Evolutionary conservation across 352 stramenopile species (phyloP).

Genomic region (Phytophthora quininea): DNA sequence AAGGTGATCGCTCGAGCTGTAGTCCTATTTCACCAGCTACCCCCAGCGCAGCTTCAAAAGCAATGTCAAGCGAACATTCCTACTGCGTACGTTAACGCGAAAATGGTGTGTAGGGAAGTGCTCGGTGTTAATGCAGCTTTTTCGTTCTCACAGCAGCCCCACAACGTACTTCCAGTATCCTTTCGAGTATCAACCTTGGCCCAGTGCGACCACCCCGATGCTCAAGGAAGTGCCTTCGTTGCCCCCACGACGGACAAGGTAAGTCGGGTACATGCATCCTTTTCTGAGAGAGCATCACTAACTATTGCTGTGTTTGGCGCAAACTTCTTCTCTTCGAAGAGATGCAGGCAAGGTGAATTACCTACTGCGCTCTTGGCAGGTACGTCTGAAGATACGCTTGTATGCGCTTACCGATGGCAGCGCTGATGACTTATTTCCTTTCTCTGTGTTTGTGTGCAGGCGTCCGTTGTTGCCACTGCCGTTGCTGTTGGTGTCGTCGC

Average conservation of each 20-base stretch:
- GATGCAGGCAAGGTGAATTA: slow-evolving; percentile 17
- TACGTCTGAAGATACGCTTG: slow-evolving; percentile 3
- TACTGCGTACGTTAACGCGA: slow-evolving; percentile 30
- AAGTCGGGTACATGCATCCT: not conserved
- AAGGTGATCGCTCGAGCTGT: slow-evolving; percentile 58
- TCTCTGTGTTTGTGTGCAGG: slow-evolving; percentile 15
- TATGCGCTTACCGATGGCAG: no score
- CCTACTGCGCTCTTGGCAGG: slow-evolving; percentile 29
- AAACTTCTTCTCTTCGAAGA: slow-evolving; percentile 6
- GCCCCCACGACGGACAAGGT: slow-evolving; percentile 32
- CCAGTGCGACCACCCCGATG: slow-evolving; percentile 29
- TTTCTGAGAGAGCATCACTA: not conserved
- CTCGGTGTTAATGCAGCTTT: no score
- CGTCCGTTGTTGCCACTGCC: slow-evolving; percentile 33
- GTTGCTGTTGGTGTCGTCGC: slow-evolving; percentile 40
- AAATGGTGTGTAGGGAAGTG: slow-evolving; percentile 1
- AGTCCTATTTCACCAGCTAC: slow-evolving; percentile 63
- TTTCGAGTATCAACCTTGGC: slow-evolving; percentile 43
- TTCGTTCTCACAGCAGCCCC: slow-evolving; percentile 10
- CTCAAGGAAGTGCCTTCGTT: slow-evolving; percentile 32
- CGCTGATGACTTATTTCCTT: not conserved
- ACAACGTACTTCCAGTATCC: slow-evolving; percentile 46
- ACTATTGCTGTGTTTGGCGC: not conserved
- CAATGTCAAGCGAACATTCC: slow-evolving; percentile 23
- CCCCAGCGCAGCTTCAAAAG: slow-evolving; percentile 43